Percentiles rank a stretch among this genome's conserved stretches.
Evolutionary conservation across 306 rosid species (phyloP).

Genomic region (Cicer bijugum): DNA sequence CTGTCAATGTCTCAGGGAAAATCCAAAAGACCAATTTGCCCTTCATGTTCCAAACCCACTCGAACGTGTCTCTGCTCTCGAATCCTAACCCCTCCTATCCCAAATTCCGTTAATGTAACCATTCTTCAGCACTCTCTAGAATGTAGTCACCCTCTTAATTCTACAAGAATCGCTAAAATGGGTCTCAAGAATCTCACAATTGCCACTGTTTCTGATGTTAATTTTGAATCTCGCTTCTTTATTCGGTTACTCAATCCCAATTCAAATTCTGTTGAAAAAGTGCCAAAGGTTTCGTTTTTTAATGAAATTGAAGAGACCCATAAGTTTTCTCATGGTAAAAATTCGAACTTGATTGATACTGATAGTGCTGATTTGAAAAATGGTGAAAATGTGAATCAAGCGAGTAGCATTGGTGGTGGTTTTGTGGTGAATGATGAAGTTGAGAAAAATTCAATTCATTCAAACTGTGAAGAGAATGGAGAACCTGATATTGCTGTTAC

Average conservation of each 20-base stretch:
- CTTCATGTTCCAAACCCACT: slow-evolving; percentile 74
- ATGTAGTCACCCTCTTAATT: slow-evolving; percentile 82
- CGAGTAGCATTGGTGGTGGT: background rate
- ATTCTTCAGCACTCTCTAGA: slow-evolving; percentile 80
- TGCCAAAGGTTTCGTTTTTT: slow-evolving; percentile 17
- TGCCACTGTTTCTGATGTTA: slow-evolving; percentile 74
- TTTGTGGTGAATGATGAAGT: slow-evolving; percentile 29
- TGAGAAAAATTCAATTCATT: slow-evolving; percentile 31
- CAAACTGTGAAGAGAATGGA: slow-evolving; percentile 21
- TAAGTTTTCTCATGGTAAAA: slow-evolving; percentile 36
- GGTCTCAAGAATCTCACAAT: slow-evolving; percentile 70
- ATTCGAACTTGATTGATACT: slow-evolving; percentile 32
- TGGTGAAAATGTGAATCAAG: slow-evolving; percentile 1
- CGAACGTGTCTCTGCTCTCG: slow-evolving; percentile 79
- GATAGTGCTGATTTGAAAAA: slow-evolving; percentile 30
- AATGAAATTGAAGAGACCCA: slow-evolving; percentile 41
- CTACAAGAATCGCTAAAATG: slow-evolving; percentile 73
- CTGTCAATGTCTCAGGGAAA: slow-evolving; percentile 53
- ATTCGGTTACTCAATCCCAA: slow-evolving; percentile 49
- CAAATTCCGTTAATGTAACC: slow-evolving; percentile 68
- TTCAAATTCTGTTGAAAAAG: slow-evolving; percentile 28
- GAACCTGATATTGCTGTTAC: slow-evolving; percentile 50
- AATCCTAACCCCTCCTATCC: slow-evolving; percentile 52
- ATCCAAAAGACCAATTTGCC: slow-evolving; percentile 73
- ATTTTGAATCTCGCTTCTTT: slow-evolving; percentile 55